A percentile compares a stretch with the other conserved stretches of the same genome.
Evolutionary conservation across 768 basidiomycete species (phyloP).

Genomic region (Boletus fagicola): DNA sequence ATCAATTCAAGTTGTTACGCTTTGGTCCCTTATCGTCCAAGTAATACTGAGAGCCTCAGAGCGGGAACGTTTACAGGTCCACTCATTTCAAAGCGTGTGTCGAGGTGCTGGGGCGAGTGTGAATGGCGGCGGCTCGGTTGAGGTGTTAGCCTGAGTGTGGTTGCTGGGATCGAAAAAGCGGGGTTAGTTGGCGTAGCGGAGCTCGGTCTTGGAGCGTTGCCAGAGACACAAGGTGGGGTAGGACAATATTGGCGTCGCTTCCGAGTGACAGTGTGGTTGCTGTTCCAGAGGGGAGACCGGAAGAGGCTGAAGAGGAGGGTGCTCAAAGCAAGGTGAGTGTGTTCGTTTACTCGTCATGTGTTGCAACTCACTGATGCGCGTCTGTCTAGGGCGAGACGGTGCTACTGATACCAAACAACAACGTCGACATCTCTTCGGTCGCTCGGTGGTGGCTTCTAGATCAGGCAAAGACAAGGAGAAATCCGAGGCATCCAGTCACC

Average conservation of each 20-base stretch:
- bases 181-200: neutral
- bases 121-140: conserved; percentile 21
- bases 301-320: conserved; percentile 40
- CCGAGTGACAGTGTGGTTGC: conserved; percentile 62
- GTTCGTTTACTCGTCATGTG: neutral
- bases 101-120: conserved; percentile 23
- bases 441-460: conserved; percentile 40
- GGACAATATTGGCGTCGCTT: conserved; percentile 52
- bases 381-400: conserved; percentile 52
- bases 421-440: conserved; percentile 61
- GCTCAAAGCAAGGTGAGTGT: conserved; percentile 65
- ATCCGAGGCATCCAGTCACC: conserved; percentile 24
- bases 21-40: too few relatives aligned
- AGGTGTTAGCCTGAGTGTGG: conserved; percentile 2
- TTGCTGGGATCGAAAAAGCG: conserved; percentile 18
- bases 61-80: neutral
- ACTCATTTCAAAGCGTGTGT: neutral
- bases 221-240: conserved; percentile 53
- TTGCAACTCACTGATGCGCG: neutral
- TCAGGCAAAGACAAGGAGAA: conserved; percentile 37
- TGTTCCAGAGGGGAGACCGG: conserved; percentile 26
- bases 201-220: conserved; percentile 23
- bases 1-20: too few relatives aligned
- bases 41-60: neutral
- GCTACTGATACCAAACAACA: conserved; percentile 36